Conservation (phyloP, 306 rosid species). For the Castanea mollissima region DNA sequence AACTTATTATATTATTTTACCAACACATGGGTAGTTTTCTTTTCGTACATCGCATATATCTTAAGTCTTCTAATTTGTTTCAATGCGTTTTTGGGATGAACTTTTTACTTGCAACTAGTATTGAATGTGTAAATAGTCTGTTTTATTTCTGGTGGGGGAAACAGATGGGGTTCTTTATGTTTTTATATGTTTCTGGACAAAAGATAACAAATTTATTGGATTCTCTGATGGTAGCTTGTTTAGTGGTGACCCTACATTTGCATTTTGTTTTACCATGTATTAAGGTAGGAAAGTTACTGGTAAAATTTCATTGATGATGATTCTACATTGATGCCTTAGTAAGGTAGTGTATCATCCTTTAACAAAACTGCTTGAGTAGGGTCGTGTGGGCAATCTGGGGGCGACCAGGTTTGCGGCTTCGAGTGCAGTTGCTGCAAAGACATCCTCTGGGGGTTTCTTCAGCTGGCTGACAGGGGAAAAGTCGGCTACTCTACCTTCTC, state of each 20-base stretch:
- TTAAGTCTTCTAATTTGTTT: background rate
- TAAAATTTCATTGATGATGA: background rate
- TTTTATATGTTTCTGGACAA: background rate
- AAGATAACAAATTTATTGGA: background rate
- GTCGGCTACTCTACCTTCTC: slow-evolving; percentile 55
- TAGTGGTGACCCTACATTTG: background rate
- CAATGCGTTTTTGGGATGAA: background rate
- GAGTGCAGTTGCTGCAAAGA: slow-evolving; percentile 50
- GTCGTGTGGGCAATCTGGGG: slow-evolving; percentile 53
- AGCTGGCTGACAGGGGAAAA: slow-evolving; percentile 76
- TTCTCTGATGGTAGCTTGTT: background rate
- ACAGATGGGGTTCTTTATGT: background rate
- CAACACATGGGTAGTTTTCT: too few species aligned
- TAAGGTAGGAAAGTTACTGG: background rate
- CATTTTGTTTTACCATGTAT: background rate
- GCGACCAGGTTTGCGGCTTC: slow-evolving; percentile 59
- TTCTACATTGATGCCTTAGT: background rate
- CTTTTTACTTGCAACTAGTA: background rate
- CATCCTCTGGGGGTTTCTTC: slow-evolving; percentile 62
- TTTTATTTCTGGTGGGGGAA: background rate
- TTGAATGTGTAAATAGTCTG: background rate
- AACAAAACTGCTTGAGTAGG: slow-evolving; percentile 36
- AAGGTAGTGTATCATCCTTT: background rate
- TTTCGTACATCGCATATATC: too few species aligned
- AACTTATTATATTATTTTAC: too few species aligned